Percentiles rank a stretch among this genome's conserved stretches.
phyloP scores from a whole-genome alignment of 257 asterid species.

The Solanum verrucosum region DNA sequence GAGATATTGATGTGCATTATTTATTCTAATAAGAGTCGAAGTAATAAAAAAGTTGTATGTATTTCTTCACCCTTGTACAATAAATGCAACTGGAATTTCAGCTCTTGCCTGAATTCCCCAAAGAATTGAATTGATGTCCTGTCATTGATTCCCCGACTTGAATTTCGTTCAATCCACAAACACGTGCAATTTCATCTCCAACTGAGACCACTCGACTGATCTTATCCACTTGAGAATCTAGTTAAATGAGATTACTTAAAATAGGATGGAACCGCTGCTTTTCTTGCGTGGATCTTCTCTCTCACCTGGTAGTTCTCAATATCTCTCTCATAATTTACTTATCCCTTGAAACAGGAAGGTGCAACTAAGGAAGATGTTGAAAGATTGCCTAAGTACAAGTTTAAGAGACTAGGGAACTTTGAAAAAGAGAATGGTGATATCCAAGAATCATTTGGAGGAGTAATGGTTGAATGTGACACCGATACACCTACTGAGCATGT shows the following conservation, averaged over 20 bases:
- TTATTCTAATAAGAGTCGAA: not conserved
- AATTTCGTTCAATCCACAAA: not conserved
- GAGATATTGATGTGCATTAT: not conserved
- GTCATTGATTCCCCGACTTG: not conserved
- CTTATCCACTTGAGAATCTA: not conserved
- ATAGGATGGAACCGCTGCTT: not conserved
- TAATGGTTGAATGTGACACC: conserved; percentile 74
- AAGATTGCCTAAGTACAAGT: conserved; percentile 70
- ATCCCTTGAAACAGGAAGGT: conserved; percentile 64
- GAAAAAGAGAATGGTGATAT: conserved; percentile 86
- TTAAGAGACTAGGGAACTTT: conserved; percentile 69
- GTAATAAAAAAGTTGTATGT: not conserved
- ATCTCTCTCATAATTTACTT: not conserved
- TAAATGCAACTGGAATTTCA: not conserved
- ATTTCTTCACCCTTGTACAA: not conserved
- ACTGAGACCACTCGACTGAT: not conserved
- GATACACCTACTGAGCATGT: conserved; percentile 71
- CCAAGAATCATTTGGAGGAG: conserved; percentile 92
- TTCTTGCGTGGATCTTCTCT: not conserved
- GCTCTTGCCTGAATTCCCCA: not conserved
- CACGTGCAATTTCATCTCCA: not conserved
- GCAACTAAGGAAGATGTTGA: conserved; percentile 97
- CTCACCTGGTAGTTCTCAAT: not conserved
- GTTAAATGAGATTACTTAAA: not conserved
- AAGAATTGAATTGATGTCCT: not conserved